Evolutionary conservation across 2,329 filamentous ascomycete species (phyloP).

Genomic region (Hymenoscyphus albidus): DNA sequence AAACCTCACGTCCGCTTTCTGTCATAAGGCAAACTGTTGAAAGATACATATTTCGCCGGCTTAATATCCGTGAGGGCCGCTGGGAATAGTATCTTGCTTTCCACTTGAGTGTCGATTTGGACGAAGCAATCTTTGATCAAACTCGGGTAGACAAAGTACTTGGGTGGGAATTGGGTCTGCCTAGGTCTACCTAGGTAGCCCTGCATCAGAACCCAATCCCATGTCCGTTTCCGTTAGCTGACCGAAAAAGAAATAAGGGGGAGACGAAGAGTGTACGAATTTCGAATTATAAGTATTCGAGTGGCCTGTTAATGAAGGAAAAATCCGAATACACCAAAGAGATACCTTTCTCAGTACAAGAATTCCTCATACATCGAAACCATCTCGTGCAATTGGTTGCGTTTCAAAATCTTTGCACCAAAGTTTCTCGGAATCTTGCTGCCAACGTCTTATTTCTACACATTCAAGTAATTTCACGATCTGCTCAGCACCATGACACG

Average conservation of each 20-base stretch:
- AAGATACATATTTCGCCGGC: background rate
- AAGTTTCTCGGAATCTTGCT: background rate
- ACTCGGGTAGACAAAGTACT: slow-evolving; percentile 15
- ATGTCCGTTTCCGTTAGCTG: slow-evolving; percentile 7
- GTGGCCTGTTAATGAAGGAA: background rate
- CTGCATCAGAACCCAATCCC: background rate
- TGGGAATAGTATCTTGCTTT: slow-evolving; percentile 10
- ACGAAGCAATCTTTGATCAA: slow-evolving; percentile 15
- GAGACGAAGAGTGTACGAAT: background rate
- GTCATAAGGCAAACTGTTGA: background rate
- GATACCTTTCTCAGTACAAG: background rate
- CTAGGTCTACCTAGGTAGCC: slow-evolving; percentile 4
- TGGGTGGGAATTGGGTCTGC: slow-evolving; percentile 7
- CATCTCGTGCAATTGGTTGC: too few species aligned
- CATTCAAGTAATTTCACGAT: background rate
- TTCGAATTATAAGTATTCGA: background rate
- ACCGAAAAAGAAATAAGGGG: slow-evolving; percentile 22
- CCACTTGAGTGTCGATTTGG: slow-evolving; percentile 1
- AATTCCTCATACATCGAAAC: too few species aligned
- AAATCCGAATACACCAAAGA: background rate
- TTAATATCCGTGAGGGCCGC: background rate
- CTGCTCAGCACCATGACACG: slow-evolving; percentile 17
- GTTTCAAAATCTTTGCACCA: background rate
- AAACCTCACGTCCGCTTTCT: background rate
- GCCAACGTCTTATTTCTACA: background rate